These are phyloP conservation scores for Isoetes engelmannii DNA, from an alignment of 83 land plant genomes.

Conservation along the genomic window DNA sequence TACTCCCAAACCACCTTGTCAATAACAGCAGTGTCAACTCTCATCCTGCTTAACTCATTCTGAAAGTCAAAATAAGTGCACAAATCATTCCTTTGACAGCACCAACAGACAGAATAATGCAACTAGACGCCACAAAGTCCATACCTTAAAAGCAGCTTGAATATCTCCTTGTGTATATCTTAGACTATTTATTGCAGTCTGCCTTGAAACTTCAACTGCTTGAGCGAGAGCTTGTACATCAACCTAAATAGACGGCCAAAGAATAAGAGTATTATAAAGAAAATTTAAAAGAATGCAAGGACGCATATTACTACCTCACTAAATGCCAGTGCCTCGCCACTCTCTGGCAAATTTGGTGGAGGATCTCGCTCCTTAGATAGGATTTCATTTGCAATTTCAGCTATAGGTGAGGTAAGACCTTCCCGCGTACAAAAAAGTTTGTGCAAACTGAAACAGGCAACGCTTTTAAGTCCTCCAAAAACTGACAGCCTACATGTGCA, in stretches of 20 bases:
- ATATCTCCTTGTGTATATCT: constrained; percentile 80
- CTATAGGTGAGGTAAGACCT: constrained; percentile 66
- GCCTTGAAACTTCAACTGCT: constrained; percentile 89
- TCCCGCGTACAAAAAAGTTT: constrained; percentile 76
- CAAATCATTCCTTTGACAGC: background rate
- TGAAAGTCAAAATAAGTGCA: constrained; percentile 19
- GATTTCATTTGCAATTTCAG: constrained; percentile 58
- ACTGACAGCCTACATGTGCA: background rate
- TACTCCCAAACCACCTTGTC: constrained; percentile 93
- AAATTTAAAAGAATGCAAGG: background rate
- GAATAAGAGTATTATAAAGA: too few relatives aligned
- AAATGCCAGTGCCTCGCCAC: constrained; percentile 72
- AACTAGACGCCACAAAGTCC: background rate
- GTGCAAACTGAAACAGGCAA: constrained; percentile 55
- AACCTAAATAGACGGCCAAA: constrained; percentile 36
- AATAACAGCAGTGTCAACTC: constrained; percentile 48
- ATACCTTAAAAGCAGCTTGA: constrained; percentile 86
- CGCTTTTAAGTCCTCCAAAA: background rate
- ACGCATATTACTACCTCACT: constrained; percentile 51
- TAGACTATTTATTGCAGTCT: constrained; percentile 87
- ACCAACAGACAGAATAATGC: too few relatives aligned
- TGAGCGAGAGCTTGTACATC: constrained; percentile 96
- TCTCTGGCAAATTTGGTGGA: constrained; percentile 68
- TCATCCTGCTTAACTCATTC: constrained; percentile 94
- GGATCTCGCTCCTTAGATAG: constrained; percentile 86